These are phyloP conservation scores for Mixia osmundae DNA, from an alignment of 1,284 basidiomycete genomes.

Conservation along the genomic window DNA sequence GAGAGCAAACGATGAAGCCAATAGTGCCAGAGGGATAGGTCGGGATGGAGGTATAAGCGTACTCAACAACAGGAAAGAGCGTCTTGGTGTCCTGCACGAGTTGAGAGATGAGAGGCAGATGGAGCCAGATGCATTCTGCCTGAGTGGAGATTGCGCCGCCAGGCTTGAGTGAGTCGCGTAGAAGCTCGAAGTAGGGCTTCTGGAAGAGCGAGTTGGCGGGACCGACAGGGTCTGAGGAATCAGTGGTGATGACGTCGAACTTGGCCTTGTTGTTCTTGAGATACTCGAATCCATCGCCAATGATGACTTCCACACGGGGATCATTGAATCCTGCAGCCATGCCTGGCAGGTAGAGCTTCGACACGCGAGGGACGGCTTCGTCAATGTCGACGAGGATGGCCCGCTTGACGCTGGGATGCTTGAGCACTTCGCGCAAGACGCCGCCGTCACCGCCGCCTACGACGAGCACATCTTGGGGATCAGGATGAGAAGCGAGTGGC, in stretches of 20 bases:
- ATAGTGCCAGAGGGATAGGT: slow-evolving; percentile 96
- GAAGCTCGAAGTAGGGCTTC: slow-evolving; percentile 87
- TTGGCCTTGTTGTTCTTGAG: slow-evolving; percentile 64
- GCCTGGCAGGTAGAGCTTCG: slow-evolving; percentile 75
- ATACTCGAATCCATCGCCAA: slow-evolving; percentile 96
- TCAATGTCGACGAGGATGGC: slow-evolving; percentile 97
- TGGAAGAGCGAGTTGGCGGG: slow-evolving; percentile 88
- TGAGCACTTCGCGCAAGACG: slow-evolving; percentile 90
- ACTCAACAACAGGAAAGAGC: slow-evolving; percentile 68
- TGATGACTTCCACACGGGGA: slow-evolving; percentile 62
- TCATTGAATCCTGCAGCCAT: slow-evolving; percentile 72
- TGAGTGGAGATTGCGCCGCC: slow-evolving; percentile 92
- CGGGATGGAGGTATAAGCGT: slow-evolving; percentile 90
- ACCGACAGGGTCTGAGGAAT: slow-evolving; percentile 87
- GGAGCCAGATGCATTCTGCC: slow-evolving; percentile 88
- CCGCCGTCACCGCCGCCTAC: slow-evolving; percentile 52
- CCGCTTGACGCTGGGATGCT: slow-evolving; percentile 72
- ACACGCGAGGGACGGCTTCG: slow-evolving; percentile 91
- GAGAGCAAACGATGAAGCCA: slow-evolving; percentile 79
- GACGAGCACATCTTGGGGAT: slow-evolving; percentile 85
- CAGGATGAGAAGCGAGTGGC: slow-evolving; percentile 81
- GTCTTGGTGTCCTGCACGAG: slow-evolving; percentile 46
- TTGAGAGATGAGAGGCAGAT: slow-evolving; percentile 64
- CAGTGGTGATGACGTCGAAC: slow-evolving; percentile 89
- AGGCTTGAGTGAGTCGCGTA: slow-evolving; percentile 66